Evolutionary conservation across 257 asterid genomes (phyloP).

Genomic region (Scutellaria baicalensis): DNA sequence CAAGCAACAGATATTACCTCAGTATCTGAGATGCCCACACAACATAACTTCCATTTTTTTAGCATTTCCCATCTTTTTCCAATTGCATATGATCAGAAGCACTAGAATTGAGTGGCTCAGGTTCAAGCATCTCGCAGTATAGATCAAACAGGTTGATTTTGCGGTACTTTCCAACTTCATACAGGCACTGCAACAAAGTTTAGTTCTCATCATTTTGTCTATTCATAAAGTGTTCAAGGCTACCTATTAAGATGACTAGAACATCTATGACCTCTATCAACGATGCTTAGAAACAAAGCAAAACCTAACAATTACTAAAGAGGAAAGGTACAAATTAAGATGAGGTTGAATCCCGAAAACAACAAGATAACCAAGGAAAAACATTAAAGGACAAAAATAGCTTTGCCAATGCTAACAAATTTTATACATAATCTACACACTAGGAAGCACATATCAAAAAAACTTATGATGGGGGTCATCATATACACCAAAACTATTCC

Average conservation of each 20-base stretch:
- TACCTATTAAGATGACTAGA: not conserved
- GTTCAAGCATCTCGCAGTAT: constrained; percentile 65
- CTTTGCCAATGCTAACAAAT: not conserved
- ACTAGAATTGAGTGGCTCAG: constrained; percentile 30
- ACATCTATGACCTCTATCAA: not conserved
- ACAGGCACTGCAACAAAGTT: constrained; percentile 62
- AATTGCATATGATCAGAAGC: constrained; percentile 27
- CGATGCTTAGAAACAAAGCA: not conserved
- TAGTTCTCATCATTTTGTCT: not conserved
- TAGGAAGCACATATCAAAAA: not conserved
- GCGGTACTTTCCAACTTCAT: constrained; percentile 66
- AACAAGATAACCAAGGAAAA: not conserved
- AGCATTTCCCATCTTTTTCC: constrained; percentile 23
- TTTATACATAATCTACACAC: not conserved
- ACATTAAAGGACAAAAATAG: not conserved
- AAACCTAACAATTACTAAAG: not conserved
- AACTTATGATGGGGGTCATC: not conserved
- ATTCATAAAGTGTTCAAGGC: not conserved
- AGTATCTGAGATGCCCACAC: constrained; percentile 42
- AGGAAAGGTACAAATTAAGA: not conserved
- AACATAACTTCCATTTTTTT: constrained; percentile 39
- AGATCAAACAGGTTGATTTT: constrained; percentile 60
- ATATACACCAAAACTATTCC: not conserved
- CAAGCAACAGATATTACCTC: too few relatives aligned
- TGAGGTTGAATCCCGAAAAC: not conserved